Conservation (phyloP, 2,329 filamentous ascomycete genomes). For the Colletotrichum godetiae region DNA sequence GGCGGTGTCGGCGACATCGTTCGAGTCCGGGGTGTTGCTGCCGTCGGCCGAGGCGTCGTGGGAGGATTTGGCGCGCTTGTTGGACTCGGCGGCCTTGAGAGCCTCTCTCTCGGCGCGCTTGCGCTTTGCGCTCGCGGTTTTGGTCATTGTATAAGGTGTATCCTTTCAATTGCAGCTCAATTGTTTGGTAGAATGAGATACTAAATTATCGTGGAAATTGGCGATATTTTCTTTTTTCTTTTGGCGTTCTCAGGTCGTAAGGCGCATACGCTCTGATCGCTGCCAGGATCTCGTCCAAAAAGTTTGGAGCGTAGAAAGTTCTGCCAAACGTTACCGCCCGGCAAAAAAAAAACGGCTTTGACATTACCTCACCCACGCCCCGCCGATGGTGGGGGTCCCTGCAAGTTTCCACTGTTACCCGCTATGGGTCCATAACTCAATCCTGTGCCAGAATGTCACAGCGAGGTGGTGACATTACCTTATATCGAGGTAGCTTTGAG, state of each 20-base stretch:
- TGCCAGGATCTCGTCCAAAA: slow-evolving; percentile 22
- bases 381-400: slow-evolving; percentile 13
- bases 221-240: not conserved
- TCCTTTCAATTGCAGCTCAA: too few relatives aligned
- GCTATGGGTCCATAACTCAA: slow-evolving; percentile 10
- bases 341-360: not conserved
- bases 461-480: not conserved
- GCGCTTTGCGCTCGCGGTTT: slow-evolving; percentile 37
- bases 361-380: slow-evolving; percentile 31
- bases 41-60: slow-evolving; percentile 40
- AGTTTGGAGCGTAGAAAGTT: slow-evolving; percentile 30
- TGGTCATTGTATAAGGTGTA: slow-evolving; percentile 26
- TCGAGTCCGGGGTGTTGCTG: slow-evolving; percentile 1
- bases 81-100: slow-evolving; percentile 31
- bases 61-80: slow-evolving; percentile 44
- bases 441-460: not conserved
- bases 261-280: slow-evolving; percentile 8
- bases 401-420: slow-evolving; percentile 29
- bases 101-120: slow-evolving; percentile 38
- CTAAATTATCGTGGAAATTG: not conserved
- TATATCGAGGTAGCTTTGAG: not conserved
- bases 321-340: slow-evolving; percentile 30
- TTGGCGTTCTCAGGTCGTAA: not conserved
- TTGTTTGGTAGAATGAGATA: too few relatives aligned
- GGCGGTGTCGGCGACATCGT: slow-evolving; percentile 1